Conservation (phyloP, 306 rosid species). For the Pachyrhizus erosus region DNA sequence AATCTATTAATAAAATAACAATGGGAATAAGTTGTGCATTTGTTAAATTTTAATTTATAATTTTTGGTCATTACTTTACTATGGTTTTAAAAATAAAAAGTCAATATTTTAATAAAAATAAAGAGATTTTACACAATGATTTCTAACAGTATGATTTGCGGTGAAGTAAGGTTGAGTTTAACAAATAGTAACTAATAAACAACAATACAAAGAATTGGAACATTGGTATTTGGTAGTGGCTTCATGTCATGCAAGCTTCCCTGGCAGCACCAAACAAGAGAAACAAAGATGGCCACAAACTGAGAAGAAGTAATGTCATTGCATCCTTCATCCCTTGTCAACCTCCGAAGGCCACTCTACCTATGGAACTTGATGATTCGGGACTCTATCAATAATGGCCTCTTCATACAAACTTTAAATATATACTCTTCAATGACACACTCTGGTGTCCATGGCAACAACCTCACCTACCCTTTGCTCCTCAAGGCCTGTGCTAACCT, state of each 20-base stretch:
- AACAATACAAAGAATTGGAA: not conserved
- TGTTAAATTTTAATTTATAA: too few species aligned
- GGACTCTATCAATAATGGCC: constrained; percentile 51
- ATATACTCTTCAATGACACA: constrained; percentile 54
- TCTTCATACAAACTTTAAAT: constrained; percentile 47
- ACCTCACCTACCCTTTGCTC: constrained; percentile 56
- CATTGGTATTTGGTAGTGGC: not conserved
- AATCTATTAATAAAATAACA: too few species aligned
- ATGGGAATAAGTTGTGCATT: too few species aligned
- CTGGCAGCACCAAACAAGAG: not conserved
- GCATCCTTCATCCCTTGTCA: constrained; percentile 37
- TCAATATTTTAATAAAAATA: too few species aligned
- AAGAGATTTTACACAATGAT: too few species aligned
- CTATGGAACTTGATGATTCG: constrained; percentile 65
- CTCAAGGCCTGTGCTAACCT: constrained; percentile 63
- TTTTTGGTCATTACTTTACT: too few species aligned
- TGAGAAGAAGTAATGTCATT: constrained; percentile 39
- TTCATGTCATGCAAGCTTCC: not conserved
- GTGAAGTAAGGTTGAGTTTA: not conserved
- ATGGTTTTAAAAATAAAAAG: too few species aligned
- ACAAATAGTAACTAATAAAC: not conserved
- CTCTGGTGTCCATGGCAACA: constrained; percentile 56
- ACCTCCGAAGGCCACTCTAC: constrained; percentile 51
- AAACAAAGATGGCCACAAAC: not conserved
- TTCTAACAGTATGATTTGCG: too few species aligned